phyloP scores from a whole-genome alignment of 2,329 filamentous ascomycete species.

The Metarhizium anisopliae region DNA sequence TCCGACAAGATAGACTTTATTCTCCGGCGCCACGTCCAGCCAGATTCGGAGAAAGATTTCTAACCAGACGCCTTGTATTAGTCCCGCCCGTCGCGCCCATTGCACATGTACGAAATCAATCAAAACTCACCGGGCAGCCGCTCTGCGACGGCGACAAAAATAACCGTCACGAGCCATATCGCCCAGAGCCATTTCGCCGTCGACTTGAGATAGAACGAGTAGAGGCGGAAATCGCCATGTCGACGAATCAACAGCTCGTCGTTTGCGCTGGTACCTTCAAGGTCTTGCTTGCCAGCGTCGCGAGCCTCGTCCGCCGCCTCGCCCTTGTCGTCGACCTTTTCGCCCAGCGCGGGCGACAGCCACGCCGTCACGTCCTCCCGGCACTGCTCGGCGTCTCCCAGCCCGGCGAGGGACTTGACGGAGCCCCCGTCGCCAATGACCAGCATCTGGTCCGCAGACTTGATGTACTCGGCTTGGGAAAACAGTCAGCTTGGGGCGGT shows the following conservation, averaged over 20 bases:
- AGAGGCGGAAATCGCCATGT: not conserved
- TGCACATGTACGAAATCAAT: too few species aligned
- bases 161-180: not conserved
- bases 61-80: not conserved
- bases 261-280: not conserved
- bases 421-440: not conserved
- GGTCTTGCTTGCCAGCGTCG: not conserved
- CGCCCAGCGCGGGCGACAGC: not conserved
- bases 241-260: not conserved
- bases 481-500: not conserved
- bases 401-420: not conserved
- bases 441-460: not conserved
- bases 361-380: not conserved
- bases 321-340: not conserved
- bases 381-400: not conserved
- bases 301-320: not conserved
- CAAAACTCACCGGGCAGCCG: not conserved
- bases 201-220: not conserved
- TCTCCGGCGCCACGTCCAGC: not conserved
- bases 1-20: not conserved
- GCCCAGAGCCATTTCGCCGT: not conserved
- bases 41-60: constrained; percentile 1
- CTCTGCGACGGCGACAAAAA: not conserved
- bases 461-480: not conserved
- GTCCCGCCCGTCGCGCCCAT: too few species aligned